Percentiles rank a stretch among this genome's conserved stretches.
These are phyloP conservation scores for Hypholoma fasciculare DNA, from an alignment of 768 basidiomycete genomes.

Conservation along the genomic window DNA sequence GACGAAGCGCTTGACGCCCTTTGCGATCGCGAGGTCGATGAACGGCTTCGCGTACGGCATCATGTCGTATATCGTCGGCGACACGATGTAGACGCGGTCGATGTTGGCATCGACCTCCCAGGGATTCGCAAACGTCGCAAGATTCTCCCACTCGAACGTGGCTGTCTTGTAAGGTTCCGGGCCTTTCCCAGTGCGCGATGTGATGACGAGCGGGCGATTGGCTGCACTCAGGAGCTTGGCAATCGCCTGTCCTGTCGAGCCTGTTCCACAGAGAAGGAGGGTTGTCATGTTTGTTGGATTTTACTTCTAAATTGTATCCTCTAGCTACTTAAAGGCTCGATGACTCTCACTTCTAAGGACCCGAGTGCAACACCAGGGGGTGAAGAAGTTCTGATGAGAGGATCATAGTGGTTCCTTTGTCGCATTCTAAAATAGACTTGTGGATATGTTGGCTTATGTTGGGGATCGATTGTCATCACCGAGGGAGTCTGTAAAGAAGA, in stretches of 20 bases:
- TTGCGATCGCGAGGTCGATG: constrained; percentile 27
- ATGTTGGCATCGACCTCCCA: constrained; percentile 25
- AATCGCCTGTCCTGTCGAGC: constrained; percentile 26
- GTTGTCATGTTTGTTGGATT: neutral
- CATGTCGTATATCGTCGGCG: constrained; percentile 20
- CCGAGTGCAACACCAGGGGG: no score
- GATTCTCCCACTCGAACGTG: constrained; percentile 36
- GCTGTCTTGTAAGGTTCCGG: constrained; percentile 28
- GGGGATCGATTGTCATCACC: no score
- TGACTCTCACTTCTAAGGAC: neutral
- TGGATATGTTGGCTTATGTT: no score
- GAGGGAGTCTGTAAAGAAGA: no score
- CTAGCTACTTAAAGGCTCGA: neutral
- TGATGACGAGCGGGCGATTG: constrained; percentile 24
- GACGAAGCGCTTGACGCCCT: constrained; percentile 33
- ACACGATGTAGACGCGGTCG: constrained; percentile 31
- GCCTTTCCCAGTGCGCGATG: constrained; percentile 28
- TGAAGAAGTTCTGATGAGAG: no score
- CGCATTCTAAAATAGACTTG: no score
- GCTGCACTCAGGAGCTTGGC: constrained; percentile 25
- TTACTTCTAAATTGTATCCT: no score
- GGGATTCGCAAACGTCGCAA: constrained; percentile 27
- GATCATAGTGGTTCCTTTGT: no score
- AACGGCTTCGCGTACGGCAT: constrained; percentile 27
- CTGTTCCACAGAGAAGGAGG: constrained; percentile 29